These are phyloP conservation scores for Moniliophthora roreri DNA, from an alignment of 1,284 basidiomycete species.

Conservation along the genomic window DNA sequence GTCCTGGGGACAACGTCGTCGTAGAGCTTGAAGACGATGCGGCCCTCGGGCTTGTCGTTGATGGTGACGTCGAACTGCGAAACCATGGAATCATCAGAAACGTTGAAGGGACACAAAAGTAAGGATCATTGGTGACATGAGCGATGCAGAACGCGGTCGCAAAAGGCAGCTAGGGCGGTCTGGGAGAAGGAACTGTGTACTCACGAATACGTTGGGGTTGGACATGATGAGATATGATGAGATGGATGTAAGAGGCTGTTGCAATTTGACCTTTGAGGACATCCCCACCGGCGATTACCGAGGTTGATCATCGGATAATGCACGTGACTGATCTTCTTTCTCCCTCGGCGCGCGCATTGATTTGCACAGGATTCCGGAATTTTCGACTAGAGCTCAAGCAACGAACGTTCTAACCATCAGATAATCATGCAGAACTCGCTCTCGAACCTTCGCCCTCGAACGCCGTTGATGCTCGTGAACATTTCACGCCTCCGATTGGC, in stretches of 20 bases:
- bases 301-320: neutral
- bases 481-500: too few relatives aligned
- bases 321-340: too few relatives aligned
- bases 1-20: slow-evolving; percentile 75
- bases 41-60: slow-evolving; percentile 64
- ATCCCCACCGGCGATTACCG: neutral
- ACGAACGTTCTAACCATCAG: too few relatives aligned
- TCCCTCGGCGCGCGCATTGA: too few relatives aligned
- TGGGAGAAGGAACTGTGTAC: neutral
- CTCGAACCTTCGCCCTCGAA: too few relatives aligned
- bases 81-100: neutral
- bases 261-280: neutral
- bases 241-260: slow-evolving; percentile 8
- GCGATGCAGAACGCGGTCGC: neutral
- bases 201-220: slow-evolving; percentile 17
- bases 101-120: neutral
- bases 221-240: too few relatives aligned
- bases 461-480: too few relatives aligned
- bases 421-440: too few relatives aligned
- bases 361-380: too few relatives aligned
- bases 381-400: too few relatives aligned
- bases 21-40: slow-evolving; percentile 74
- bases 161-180: too few relatives aligned
- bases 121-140: too few relatives aligned
- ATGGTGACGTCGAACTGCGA: slow-evolving; percentile 83